A percentile compares a stretch with the other conserved stretches of the same genome.
Evolutionary conservation across 2,329 filamentous ascomycete species (phyloP).

Genomic region (Sporothrix pallida): DNA sequence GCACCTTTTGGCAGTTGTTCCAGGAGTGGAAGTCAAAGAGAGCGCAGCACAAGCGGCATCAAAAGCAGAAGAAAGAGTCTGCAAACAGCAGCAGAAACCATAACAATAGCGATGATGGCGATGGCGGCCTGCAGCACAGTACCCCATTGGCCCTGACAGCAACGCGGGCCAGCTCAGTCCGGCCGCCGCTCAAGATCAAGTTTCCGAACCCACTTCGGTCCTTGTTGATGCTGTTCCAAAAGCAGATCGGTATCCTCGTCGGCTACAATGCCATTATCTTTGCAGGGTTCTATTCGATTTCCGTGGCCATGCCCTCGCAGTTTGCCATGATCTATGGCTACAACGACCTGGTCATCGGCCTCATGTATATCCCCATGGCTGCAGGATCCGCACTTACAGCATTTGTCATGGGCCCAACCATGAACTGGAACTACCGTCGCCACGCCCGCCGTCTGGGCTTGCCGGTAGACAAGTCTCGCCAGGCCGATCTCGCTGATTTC

Average conservation of each 20-base stretch:
- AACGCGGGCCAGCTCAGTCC: slow-evolving; percentile 24
- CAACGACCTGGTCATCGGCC: slow-evolving; percentile 59
- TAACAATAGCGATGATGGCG: not conserved
- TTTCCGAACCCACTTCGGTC: slow-evolving; percentile 78
- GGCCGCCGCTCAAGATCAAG: slow-evolving; percentile 35
- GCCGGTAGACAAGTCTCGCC: slow-evolving; percentile 58
- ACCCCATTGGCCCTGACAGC: not conserved
- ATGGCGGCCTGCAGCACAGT: not conserved
- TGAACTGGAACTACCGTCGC: slow-evolving; percentile 72
- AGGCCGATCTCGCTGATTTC: slow-evolving; percentile 55
- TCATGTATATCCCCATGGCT: slow-evolving; percentile 60
- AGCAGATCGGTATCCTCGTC: slow-evolving; percentile 69
- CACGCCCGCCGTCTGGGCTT: slow-evolving; percentile 62
- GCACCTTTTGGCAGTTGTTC: slow-evolving; percentile 35
- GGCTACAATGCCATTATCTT: slow-evolving; percentile 54
- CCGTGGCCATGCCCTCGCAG: slow-evolving; percentile 52
- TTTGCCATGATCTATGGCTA: slow-evolving; percentile 59
- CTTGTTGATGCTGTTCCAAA: slow-evolving; percentile 79
- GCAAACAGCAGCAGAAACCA: not conserved
- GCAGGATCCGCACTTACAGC: slow-evolving; percentile 55
- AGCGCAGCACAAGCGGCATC: slow-evolving; percentile 16
- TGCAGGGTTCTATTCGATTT: slow-evolving; percentile 57
- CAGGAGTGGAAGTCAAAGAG: slow-evolving; percentile 21
- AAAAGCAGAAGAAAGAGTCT: not conserved
- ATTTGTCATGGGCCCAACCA: slow-evolving; percentile 56